A percentile compares a stretch with the other conserved stretches of the same genome.
phyloP scores from a whole-genome alignment of 2,329 filamentous ascomycete species.

The Fusarium sp. region DNA sequence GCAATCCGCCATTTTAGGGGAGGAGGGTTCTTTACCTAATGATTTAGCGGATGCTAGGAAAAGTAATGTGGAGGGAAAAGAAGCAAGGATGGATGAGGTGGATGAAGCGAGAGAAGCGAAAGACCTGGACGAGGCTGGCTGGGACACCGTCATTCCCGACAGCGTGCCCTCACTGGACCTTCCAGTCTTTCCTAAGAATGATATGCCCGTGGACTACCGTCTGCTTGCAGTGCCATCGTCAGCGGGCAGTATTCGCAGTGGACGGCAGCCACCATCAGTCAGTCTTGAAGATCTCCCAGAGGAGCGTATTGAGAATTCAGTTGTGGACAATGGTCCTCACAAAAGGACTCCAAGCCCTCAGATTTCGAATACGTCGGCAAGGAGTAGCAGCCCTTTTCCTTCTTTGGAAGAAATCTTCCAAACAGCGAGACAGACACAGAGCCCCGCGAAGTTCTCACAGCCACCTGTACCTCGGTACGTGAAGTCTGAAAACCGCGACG shows the following conservation, averaged over 20 bases:
- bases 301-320: slow-evolving; percentile 35
- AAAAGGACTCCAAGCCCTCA: slow-evolving; percentile 31
- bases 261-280: slow-evolving; percentile 62
- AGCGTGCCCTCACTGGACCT: slow-evolving; percentile 39
- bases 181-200: slow-evolving; percentile 20
- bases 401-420: slow-evolving; percentile 57
- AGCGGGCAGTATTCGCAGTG: slow-evolving; percentile 59
- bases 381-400: slow-evolving; percentile 53
- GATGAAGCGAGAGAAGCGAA: slow-evolving; percentile 7
- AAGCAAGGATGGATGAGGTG: background rate
- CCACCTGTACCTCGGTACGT: slow-evolving; percentile 45
- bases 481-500: slow-evolving; percentile 47
- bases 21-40: slow-evolving; percentile 6
- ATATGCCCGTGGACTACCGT: slow-evolving; percentile 14
- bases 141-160: slow-evolving; percentile 43
- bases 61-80: background rate
- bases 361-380: slow-evolving; percentile 37
- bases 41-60: background rate
- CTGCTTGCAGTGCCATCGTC: slow-evolving; percentile 36
- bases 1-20: slow-evolving; percentile 15
- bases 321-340: slow-evolving; percentile 32
- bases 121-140: slow-evolving; percentile 20
- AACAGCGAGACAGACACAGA: slow-evolving; percentile 56
- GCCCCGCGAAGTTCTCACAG: slow-evolving; percentile 48
- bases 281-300: slow-evolving; percentile 51